These are phyloP conservation scores for Fusarium sp. DNA, from an alignment of 2,329 filamentous ascomycete species.

Conservation along the genomic window DNA sequence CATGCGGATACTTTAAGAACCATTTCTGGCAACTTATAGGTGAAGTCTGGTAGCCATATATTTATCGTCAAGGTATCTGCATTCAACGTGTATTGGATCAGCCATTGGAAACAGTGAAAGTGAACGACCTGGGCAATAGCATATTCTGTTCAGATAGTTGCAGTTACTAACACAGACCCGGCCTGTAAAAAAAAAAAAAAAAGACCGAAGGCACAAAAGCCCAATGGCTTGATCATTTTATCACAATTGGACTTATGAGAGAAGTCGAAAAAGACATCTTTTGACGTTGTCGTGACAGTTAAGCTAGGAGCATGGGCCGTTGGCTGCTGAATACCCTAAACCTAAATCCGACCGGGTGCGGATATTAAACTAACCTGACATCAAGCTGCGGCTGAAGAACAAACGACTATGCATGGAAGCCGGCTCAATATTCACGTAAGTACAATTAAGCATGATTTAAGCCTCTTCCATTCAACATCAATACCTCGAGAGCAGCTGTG, in stretches of 20 bases:
- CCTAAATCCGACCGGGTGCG: conserved; percentile 5
- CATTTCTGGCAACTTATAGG: not conserved
- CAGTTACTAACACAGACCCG: no score
- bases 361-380: not conserved
- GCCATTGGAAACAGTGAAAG: no score
- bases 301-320: conserved; percentile 8
- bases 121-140: no score
- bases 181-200: no score
- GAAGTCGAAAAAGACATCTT: not conserved
- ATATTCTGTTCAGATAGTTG: not conserved
- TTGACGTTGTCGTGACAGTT: not conserved
- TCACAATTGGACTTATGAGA: not conserved
- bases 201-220: not conserved
- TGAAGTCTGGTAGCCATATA: not conserved
- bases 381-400: not conserved
- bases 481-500: not conserved
- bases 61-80: no score
- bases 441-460: not conserved
- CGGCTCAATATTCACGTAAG: not conserved
- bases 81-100: not conserved
- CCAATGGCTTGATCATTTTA: not conserved
- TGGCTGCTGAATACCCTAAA: conserved; percentile 23
- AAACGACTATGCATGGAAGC: not conserved
- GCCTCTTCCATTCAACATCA: not conserved
- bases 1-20: not conserved